phyloP scores from a whole-genome alignment of 2,329 filamentous ascomycete genomes.

The Chaetomium strumarium region DNA sequence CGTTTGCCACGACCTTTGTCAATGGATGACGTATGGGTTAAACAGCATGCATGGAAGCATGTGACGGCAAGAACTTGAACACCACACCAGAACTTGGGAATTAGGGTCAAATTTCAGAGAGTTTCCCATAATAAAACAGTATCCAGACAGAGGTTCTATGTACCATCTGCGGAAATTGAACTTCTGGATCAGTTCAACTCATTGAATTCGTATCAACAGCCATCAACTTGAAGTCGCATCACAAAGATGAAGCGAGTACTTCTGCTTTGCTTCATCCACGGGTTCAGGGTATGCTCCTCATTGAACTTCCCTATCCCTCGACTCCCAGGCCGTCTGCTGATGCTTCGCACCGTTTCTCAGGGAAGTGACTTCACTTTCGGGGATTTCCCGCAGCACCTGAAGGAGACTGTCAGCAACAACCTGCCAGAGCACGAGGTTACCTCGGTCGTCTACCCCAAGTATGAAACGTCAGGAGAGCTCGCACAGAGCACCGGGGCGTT shows the following conservation, averaged over 20 bases:
- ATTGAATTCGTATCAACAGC: no score
- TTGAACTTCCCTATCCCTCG: neutral
- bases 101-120: no score
- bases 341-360: slow-evolving; percentile 30
- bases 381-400: slow-evolving; percentile 60
- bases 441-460: slow-evolving; percentile 62
- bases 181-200: no score
- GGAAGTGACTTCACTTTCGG: slow-evolving; percentile 65
- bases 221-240: no score
- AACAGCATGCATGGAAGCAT: no score
- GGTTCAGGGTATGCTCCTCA: slow-evolving; percentile 28
- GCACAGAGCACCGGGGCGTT: slow-evolving; percentile 41
- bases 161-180: no score
- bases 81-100: neutral
- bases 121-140: no score
- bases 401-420: slow-evolving; percentile 50
- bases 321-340: neutral
- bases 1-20: neutral
- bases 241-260: slow-evolving; percentile 44
- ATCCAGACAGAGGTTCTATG: no score
- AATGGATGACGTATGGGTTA: neutral
- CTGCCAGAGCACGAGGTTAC: slow-evolving; percentile 56
- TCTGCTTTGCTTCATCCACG: slow-evolving; percentile 68
- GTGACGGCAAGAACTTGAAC: neutral
- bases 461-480: slow-evolving; percentile 66